phyloP scores from a whole-genome alignment of 345 rosid genomes.

The Mercurialis annua region DNA sequence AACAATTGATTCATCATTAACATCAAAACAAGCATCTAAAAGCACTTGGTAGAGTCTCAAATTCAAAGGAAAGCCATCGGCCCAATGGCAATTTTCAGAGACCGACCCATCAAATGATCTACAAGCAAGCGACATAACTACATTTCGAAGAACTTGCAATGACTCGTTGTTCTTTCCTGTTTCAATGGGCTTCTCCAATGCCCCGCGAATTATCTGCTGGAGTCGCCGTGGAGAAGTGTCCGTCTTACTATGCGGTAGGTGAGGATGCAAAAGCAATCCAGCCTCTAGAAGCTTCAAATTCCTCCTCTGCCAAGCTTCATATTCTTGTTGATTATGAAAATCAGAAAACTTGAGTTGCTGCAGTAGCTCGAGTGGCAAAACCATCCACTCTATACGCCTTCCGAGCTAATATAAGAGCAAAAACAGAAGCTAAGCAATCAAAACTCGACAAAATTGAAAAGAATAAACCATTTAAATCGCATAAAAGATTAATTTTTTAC shows the following conservation, averaged over 20 bases:
- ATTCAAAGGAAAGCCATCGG: slow-evolving; percentile 89
- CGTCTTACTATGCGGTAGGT: slow-evolving; percentile 60
- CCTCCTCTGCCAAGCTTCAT: slow-evolving; percentile 83
- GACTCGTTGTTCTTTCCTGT: slow-evolving; percentile 85
- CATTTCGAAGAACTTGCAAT: slow-evolving; percentile 80
- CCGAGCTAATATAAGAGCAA: slow-evolving; percentile 54
- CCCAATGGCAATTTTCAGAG: slow-evolving; percentile 86
- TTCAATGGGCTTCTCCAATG: slow-evolving; percentile 68
- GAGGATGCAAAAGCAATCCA: slow-evolving; percentile 83
- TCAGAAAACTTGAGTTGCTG: slow-evolving; percentile 87
- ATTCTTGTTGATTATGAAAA: slow-evolving; percentile 78
- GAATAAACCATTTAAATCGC: not conserved
- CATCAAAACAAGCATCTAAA: slow-evolving; percentile 80
- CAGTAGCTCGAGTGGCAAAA: slow-evolving; percentile 85
- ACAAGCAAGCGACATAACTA: slow-evolving; percentile 73
- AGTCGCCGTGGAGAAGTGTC: slow-evolving; percentile 58
- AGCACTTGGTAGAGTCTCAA: slow-evolving; percentile 82
- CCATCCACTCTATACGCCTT: slow-evolving; percentile 73
- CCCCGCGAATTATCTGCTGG: slow-evolving; percentile 65
- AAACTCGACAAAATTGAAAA: not conserved
- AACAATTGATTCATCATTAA: slow-evolving; percentile 58
- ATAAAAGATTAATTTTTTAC: not conserved
- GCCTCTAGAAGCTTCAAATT: slow-evolving; percentile 80
- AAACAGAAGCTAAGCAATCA: not conserved
- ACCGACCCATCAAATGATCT: slow-evolving; percentile 76